These are phyloP conservation scores for Camellia lanceoleosa DNA, from an alignment of 148 eudicot species.

Conservation along the genomic window DNA sequence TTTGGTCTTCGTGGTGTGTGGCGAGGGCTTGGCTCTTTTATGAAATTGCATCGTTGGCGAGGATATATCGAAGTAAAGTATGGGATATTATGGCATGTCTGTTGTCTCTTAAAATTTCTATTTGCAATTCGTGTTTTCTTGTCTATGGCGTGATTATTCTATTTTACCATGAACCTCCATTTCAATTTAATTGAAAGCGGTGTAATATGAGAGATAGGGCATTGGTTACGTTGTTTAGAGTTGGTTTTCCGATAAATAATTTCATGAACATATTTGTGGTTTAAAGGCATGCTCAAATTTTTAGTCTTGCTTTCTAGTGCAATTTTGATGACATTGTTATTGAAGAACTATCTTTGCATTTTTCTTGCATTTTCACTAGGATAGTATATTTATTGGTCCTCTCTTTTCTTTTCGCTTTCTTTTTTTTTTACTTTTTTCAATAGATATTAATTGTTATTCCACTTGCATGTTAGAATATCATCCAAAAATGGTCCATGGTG, in stretches of 20 bases:
- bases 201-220: no score
- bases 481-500: constrained; percentile 77
- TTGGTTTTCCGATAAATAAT: no score
- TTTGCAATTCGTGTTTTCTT: no score
- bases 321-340: neutral
- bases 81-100: neutral
- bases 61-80: constrained; percentile 54
- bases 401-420: neutral
- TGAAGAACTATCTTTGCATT: neutral
- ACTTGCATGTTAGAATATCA: constrained; percentile 34
- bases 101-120: no score
- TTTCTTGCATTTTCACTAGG: neutral
- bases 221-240: no score
- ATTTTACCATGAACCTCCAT: no score
- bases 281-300: neutral
- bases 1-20: constrained; percentile 89
- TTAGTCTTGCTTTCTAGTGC: neutral
- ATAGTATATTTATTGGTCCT: neutral
- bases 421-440: no score
- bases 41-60: no score
- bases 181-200: no score
- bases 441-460: neutral
- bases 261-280: no score
- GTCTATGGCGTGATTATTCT: no score
- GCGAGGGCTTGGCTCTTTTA: constrained; percentile 71